Conservation (phyloP, 2,329 filamentous ascomycete genomes). For the Claviceps citrina region DNA sequence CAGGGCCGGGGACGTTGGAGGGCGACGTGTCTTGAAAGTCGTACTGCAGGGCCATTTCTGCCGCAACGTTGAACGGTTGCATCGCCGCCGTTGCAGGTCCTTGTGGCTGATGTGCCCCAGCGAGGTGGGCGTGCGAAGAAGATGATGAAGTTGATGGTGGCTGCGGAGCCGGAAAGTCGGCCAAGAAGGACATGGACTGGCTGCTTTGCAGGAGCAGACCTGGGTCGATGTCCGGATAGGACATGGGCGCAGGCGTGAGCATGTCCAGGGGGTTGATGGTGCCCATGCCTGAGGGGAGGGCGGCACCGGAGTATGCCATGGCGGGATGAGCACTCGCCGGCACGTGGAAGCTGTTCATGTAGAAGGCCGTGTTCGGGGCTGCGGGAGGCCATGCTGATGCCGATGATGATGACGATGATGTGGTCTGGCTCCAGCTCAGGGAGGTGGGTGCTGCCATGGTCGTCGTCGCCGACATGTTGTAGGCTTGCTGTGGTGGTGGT, state of each 20-base stretch:
- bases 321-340: too few relatives aligned
- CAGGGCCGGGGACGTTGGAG: not conserved
- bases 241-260: not conserved
- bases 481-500: not conserved
- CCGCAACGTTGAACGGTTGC: not conserved
- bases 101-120: not conserved
- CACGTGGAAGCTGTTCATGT: too few relatives aligned
- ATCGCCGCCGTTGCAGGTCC: not conserved
- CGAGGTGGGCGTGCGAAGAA: not conserved
- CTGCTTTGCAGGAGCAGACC: not conserved
- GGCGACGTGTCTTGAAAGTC: not conserved
- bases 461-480: too few relatives aligned
- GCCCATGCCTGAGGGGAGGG: not conserved
- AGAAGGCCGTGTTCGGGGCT: too few relatives aligned
- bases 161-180: not conserved
- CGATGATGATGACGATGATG: too few relatives aligned
- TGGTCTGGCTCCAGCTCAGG: not conserved
- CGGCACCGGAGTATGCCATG: not conserved
- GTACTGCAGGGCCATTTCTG: not conserved
- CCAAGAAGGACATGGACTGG: not conserved
- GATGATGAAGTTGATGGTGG: not conserved
- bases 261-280: not conserved
- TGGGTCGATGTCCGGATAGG: not conserved
- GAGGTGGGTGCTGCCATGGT: not conserved
- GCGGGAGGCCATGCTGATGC: too few relatives aligned